Conservation (phyloP, 2,329 filamentous ascomycete species). For the Onygenales sp. region DNA sequence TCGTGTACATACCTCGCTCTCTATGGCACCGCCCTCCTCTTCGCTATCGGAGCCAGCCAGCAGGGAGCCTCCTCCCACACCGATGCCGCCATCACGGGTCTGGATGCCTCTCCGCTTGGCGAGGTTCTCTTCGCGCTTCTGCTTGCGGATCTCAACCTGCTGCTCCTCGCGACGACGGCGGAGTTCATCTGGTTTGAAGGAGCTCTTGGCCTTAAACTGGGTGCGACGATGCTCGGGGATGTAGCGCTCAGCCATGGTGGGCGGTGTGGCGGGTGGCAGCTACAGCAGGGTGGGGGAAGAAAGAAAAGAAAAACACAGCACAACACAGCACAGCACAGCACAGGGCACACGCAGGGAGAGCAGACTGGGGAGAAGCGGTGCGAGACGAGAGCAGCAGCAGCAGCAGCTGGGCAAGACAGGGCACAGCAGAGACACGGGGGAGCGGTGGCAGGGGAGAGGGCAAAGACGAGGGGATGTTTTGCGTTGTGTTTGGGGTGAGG, state of each 20-base stretch:
- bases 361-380: neutral
- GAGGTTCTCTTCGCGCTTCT: constrained; percentile 97
- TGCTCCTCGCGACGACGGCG: constrained; percentile 97
- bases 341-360: neutral
- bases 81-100: constrained; percentile 58
- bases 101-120: constrained; percentile 95
- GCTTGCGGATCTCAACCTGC: constrained; percentile 97
- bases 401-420: neutral
- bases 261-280: constrained; percentile 16
- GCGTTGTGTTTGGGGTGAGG: constrained; percentile 5
- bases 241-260: constrained; percentile 91
- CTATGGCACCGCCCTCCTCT: constrained; percentile 88
- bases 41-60: constrained; percentile 95
- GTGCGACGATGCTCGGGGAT: constrained; percentile 98
- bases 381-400: constrained; percentile 5
- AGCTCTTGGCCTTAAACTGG: constrained; percentile 99
- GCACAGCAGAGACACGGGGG: constrained; percentile 7
- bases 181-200: constrained; percentile 98
- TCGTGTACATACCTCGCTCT: constrained; percentile 70
- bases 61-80: constrained; percentile 53
- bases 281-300: constrained; percentile 17
- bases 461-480: constrained; percentile 1
- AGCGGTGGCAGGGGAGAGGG: constrained; percentile 8
- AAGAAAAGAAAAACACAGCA: constrained; percentile 11
- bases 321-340: neutral